Conservation (phyloP, 75 land plant genomes). For the Isoetes taiwanensis region DNA sequence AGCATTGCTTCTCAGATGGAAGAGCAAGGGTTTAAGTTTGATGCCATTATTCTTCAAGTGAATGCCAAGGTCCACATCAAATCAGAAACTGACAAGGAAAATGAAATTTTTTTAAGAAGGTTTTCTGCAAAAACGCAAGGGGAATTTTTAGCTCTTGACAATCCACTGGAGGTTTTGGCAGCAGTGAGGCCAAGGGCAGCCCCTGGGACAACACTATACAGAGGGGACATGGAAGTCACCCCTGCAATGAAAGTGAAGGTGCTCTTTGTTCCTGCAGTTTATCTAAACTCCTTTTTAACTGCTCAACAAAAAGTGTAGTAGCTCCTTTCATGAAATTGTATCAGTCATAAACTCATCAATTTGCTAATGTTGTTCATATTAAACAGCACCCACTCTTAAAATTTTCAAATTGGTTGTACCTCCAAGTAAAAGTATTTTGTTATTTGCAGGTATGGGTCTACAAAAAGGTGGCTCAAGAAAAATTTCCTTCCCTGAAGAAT, state of each 20-base stretch:
- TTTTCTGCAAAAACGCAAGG: slow-evolving; percentile 47
- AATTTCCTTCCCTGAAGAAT: slow-evolving; percentile 66
- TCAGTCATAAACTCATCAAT: too few relatives aligned
- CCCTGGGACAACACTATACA: slow-evolving; percentile 66
- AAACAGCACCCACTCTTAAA: neutral
- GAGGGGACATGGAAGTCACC: slow-evolving; percentile 85
- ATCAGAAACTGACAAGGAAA: slow-evolving; percentile 34
- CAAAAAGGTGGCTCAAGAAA: slow-evolving; percentile 81
- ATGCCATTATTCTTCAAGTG: slow-evolving; percentile 43
- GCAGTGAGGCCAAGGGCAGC: slow-evolving; percentile 64
- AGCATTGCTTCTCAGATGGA: slow-evolving; percentile 51
- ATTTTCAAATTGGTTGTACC: slow-evolving; percentile 9
- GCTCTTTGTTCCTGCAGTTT: neutral
- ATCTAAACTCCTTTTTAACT: neutral
- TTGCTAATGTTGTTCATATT: neutral
- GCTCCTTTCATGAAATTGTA: too few relatives aligned
- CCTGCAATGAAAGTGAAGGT: slow-evolving; percentile 77
- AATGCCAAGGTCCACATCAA: slow-evolving; percentile 5
- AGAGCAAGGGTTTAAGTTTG: slow-evolving; percentile 60
- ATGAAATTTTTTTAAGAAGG: slow-evolving; percentile 38
- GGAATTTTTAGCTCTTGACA: slow-evolving; percentile 44
- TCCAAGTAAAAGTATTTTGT: too few relatives aligned
- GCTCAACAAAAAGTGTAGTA: neutral
- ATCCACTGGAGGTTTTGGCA: slow-evolving; percentile 49
- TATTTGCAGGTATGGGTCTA: slow-evolving; percentile 87